A percentile compares a stretch with the other conserved stretches of the same genome.
phyloP scores from a whole-genome alignment of 129 eudicot genomes.

The Chrysanthemum makinoi region DNA sequence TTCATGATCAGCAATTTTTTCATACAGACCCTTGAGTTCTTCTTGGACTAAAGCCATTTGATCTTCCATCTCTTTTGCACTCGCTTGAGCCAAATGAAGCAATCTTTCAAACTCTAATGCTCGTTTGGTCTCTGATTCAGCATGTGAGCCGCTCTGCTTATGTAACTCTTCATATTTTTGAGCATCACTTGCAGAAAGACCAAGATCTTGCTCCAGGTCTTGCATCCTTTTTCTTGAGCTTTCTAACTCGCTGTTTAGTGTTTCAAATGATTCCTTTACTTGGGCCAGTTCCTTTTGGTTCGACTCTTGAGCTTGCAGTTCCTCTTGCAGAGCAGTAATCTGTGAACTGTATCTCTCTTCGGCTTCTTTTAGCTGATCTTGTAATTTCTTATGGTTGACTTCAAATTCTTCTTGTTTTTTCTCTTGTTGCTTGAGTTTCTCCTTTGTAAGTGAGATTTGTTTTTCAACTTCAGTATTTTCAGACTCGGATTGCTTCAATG shows the following conservation, averaged over 20 bases:
- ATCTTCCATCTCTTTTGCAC: conserved; percentile 71
- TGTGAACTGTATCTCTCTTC: conserved; percentile 56
- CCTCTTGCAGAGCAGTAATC: conserved; percentile 62
- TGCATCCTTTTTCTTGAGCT: conserved; percentile 60
- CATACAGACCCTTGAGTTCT: conserved; percentile 65
- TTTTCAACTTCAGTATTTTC: conserved; percentile 57
- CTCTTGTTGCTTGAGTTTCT: conserved; percentile 52
- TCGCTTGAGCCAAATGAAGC: conserved; percentile 70
- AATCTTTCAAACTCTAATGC: conserved; percentile 67
- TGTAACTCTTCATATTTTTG: conserved; percentile 77
- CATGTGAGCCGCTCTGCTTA: conserved; percentile 66
- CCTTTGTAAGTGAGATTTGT: conserved; percentile 52
- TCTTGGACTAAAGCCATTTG: conserved; percentile 61
- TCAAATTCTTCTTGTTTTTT: conserved; percentile 66
- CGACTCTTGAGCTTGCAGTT: conserved; percentile 58
- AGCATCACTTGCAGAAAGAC: conserved; percentile 56
- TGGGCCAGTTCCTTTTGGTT: conserved; percentile 63
- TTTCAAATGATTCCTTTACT: conserved; percentile 64
- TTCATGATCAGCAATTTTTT: conserved; percentile 63
- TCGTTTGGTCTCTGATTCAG: conserved; percentile 74
- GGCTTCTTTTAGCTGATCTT: conserved; percentile 44
- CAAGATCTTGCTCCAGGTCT: conserved; percentile 60
- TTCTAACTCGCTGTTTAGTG: conserved; percentile 63
- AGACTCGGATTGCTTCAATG: conserved; percentile 65
- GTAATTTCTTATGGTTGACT: conserved; percentile 51